Base-by-base conservation (phyloP, 257 asterid species). In the Craterostigma plantagineum region DNA sequence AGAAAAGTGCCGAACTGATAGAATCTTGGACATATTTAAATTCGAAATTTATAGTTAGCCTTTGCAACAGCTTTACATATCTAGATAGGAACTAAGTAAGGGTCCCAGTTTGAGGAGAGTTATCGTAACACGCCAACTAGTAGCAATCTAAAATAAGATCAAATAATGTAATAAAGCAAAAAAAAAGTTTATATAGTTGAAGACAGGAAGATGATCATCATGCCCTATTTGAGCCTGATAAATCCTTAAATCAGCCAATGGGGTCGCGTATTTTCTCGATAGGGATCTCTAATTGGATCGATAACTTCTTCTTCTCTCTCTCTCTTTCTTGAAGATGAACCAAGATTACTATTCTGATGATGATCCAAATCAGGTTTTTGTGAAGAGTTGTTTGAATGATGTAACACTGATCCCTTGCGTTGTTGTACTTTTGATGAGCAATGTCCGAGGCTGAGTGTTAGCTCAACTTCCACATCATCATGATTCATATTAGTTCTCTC, bases 391-490 rank as follows among this genome's bases (percentile, higher is more conserved):
- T 4, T 12, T 1, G 11, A 2, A 8, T n/a, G n/a, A n/a, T 12
- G 34, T 52, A 43, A 17, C 44, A 23, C n/a, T 16, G 48, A 48
- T 42, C 61, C 57, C 18, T 46, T 58, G 38, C 55, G 50, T 56
- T n/a, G n/a, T n/a, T n/a, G n/a, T n/a, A n/a, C 64, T 51, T 42
- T 64, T 12, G n/a, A n/a, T 6, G 44, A 59, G 49, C 55, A 48
- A 34, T 63, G 60, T 36, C 80, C 91, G 3, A 73, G 65, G 56
- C 80, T 63, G 37, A 77, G 69, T 51, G 80, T 66, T 45, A 81
- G 68, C 38, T 77, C 94, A 47, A 77, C 78, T 42, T 74, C 83
- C n/a, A 58, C 84, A 38, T 46, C 58, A 17, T 66, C 75, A 11
- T 48, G 69, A n/a, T 47, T 68, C 0, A 53, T 57, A 8, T 23